Base-by-base conservation (phyloP, 495 filamentous ascomycete genomes). In the Penicillium coprophilum region DNA sequence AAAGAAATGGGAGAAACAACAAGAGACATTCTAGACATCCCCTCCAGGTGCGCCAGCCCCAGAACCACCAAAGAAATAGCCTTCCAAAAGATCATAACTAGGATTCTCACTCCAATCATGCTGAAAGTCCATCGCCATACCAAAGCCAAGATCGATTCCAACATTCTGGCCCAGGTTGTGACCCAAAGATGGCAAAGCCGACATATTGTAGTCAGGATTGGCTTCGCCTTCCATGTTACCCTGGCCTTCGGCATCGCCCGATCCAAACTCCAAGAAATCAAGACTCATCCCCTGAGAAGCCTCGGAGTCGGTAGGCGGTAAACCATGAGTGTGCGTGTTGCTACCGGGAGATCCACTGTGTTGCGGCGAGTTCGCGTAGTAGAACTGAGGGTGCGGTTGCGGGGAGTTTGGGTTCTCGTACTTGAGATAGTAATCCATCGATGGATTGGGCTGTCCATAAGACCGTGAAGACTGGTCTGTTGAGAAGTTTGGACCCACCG, bases 81-180 rank as follows among this genome's bases (percentile, higher is more conserved):
- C 92, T 70, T 95, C 90, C 68, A 96, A 89, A 28, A 96, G 71
- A 80, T 96, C 91, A 61, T 93, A 82, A 53, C 87, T 87, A 54
- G 82, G 78, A 23, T 87, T 88, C 47, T 93, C 90, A 55, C 82
- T 86, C 74, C 88, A 91, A 68, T 93, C 89, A 71, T 92, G 88
- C 63, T 88, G 84, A 60, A 84, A 77, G 21, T 87, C 88, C 40
- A 88, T 82, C 59, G 85, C 87, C 59, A 90, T 77, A 20, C 88
- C 87, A 61, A 92, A 88, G 0, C 88, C 89, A 45, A 93, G 74
- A 58, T 90, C 86, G 70, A 90, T 82, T 28, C 81, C 75, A 27
- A 77, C 72, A 30, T 71, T 74, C 31, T 78, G 70, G 24, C 75
- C 74, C n/a, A 73, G 65, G 10, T 68, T 71, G 31, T 64, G 65